phyloP scores from a whole-genome alignment of 2,329 filamentous ascomycete genomes.

The Monilinia laxa region DNA sequence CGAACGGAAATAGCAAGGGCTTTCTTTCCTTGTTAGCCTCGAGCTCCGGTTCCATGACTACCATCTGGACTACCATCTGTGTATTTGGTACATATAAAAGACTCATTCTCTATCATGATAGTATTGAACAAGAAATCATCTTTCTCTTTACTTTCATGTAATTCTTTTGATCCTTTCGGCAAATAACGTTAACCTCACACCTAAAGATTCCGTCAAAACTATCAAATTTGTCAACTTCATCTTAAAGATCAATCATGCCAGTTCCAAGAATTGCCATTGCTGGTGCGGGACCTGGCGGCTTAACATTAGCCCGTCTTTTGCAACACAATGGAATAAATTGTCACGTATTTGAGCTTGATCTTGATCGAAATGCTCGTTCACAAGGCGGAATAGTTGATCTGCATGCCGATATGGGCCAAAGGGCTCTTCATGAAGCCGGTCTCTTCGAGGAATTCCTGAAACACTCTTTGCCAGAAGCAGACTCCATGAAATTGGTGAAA shows the following conservation, averaged over 20 bases:
- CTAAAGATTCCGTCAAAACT: background rate
- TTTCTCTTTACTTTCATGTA: background rate
- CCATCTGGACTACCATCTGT: background rate
- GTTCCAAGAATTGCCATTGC: constrained; percentile 30
- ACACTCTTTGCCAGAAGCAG: constrained; percentile 46
- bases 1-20: too few species aligned
- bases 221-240: too few species aligned
- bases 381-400: constrained; percentile 51
- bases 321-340: constrained; percentile 34
- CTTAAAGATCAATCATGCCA: constrained; percentile 19
- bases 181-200: background rate
- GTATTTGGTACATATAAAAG: background rate
- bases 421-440: constrained; percentile 39
- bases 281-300: constrained; percentile 30
- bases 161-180: background rate
- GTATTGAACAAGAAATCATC: background rate
- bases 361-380: constrained; percentile 21
- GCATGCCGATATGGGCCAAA: constrained; percentile 39
- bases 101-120: background rate
- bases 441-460: constrained; percentile 38
- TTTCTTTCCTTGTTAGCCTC: background rate
- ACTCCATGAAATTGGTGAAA: constrained; percentile 44
- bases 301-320: constrained; percentile 31
- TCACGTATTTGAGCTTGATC: constrained; percentile 41
- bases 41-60: background rate